Evolutionary conservation across 2,329 filamentous ascomycete genomes (phyloP).

Genomic region (Rugonectria rugulosa): DNA sequence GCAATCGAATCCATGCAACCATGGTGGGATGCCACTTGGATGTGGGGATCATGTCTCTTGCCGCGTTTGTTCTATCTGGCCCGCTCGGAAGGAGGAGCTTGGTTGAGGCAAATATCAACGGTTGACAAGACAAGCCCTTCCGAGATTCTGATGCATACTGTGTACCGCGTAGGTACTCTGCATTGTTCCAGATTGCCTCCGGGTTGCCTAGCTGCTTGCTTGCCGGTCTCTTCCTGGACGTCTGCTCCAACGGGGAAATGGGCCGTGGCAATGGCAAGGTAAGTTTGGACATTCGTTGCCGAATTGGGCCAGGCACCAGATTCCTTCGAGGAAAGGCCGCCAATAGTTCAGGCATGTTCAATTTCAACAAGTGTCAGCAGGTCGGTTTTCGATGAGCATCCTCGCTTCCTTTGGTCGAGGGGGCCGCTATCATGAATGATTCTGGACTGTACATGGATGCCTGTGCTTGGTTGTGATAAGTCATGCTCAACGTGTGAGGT

Average conservation of each 20-base stretch:
- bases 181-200: no score
- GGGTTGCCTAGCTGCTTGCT: no score
- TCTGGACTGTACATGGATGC: no score
- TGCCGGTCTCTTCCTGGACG: not conserved
- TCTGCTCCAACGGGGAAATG: not conserved
- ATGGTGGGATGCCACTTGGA: no score
- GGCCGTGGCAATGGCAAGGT: not conserved
- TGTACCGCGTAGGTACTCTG: no score
- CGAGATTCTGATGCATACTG: no score
- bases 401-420: not conserved
- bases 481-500: no score
- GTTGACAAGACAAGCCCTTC: no score
- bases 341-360: constrained; percentile 4
- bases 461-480: no score
- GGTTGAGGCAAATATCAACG: not conserved
- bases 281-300: constrained; percentile 2
- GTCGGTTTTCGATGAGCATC: not conserved
- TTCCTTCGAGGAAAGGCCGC: constrained; percentile 7
- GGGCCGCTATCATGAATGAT: no score
- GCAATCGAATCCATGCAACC: no score
- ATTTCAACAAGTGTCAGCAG: constrained; percentile 6
- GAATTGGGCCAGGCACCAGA: constrained; percentile 12
- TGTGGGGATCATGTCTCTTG: not conserved
- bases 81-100: not conserved
- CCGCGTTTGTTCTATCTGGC: not conserved